phyloP scores from a whole-genome alignment of 257 asterid genomes.

The Solanum medicagineum region DNA sequence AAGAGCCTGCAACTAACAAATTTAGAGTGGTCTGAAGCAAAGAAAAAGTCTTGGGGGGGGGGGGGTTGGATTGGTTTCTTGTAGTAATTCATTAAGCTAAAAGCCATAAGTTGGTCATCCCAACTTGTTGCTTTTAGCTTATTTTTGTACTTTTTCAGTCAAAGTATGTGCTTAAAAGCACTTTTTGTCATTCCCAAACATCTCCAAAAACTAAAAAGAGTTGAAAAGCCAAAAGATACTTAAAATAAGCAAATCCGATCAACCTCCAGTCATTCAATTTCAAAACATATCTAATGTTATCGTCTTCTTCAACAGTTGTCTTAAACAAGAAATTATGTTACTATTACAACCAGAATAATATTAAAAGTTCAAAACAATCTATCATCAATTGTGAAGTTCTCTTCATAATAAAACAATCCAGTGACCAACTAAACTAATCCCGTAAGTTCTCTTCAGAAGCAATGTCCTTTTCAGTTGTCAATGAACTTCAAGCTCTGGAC shows the following conservation, averaged over 20 bases:
- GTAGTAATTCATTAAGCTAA: too few species aligned
- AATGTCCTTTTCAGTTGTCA: constrained; percentile 54
- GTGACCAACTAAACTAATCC: constrained; percentile 35
- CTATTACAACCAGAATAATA: neutral
- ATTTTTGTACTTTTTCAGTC: too few species aligned
- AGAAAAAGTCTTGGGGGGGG: neutral
- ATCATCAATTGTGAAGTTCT: neutral
- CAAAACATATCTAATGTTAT: neutral
- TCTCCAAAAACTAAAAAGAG: too few species aligned
- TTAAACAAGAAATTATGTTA: neutral
- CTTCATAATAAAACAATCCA: neutral
- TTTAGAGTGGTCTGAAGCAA: neutral
- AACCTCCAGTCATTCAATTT: neutral
- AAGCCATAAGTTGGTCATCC: too few species aligned
- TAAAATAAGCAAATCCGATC: too few species aligned
- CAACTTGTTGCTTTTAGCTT: too few species aligned
- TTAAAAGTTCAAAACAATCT: neutral
- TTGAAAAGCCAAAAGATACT: too few species aligned
- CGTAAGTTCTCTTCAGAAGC: constrained; percentile 60
- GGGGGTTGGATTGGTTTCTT: too few species aligned
- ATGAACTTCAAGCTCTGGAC: constrained; percentile 48
- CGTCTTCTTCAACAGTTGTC: neutral
- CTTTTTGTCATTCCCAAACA: too few species aligned
- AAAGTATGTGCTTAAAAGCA: too few species aligned
- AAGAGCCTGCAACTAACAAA: neutral